phyloP scores from a whole-genome alignment of 139 green algal species.

The Chlorella sp. region DNA sequence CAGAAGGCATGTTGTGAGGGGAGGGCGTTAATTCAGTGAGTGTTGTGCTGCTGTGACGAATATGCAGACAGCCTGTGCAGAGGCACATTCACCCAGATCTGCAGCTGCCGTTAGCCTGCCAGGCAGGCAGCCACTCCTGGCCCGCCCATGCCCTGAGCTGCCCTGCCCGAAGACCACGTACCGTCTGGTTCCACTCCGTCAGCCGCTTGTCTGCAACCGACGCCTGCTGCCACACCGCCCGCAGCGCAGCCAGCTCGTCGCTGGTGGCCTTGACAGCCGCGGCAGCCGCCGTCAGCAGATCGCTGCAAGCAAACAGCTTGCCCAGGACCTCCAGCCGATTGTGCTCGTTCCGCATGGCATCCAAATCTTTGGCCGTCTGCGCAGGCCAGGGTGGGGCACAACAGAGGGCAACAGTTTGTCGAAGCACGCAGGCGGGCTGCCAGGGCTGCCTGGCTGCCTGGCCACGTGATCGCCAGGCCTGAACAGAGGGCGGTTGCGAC shows the following conservation, averaged over 20 bases:
- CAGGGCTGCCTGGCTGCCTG: background rate
- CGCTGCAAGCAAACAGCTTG: constrained; percentile 87
- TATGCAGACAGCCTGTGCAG: background rate
- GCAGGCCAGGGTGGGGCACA: background rate
- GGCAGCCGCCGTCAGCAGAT: constrained; percentile 15
- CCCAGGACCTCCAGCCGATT: constrained; percentile 66
- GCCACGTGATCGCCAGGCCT: too few relatives aligned
- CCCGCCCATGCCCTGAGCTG: background rate
- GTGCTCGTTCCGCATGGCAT: constrained; percentile 64
- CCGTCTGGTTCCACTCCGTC: constrained; percentile 10
- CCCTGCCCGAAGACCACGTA: background rate
- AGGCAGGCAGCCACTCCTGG: too few relatives aligned
- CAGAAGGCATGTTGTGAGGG: background rate
- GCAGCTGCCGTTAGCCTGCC: background rate
- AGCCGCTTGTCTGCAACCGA: background rate
- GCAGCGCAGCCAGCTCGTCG: background rate
- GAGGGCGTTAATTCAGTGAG: background rate
- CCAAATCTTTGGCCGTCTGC: constrained; percentile 42
- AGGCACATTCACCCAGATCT: background rate
- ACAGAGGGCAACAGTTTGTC: background rate
- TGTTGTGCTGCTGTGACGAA: background rate
- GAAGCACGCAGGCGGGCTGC: background rate
- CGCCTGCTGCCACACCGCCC: background rate
- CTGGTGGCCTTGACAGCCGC: background rate
- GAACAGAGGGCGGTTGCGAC: too few relatives aligned